Percentiles rank a stretch among this genome's conserved stretches.
phyloP scores from a whole-genome alignment of 345 rosid genomes.

The Eucalyptus sp. region DNA sequence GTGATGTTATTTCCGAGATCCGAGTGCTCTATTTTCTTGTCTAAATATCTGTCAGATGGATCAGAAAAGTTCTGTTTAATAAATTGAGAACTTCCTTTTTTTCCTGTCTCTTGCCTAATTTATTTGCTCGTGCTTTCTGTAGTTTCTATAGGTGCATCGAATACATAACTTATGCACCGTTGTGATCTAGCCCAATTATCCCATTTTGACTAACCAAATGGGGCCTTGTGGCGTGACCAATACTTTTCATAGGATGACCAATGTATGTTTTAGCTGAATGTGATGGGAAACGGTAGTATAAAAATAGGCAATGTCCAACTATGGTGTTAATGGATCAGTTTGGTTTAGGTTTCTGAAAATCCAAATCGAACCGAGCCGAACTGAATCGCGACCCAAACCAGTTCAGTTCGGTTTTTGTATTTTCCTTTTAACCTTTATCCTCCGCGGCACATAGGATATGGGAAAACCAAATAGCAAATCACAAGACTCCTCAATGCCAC shows the following conservation, averaged over 20 bases:
- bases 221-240: no score
- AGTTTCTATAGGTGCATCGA: not conserved
- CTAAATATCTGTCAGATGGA: not conserved
- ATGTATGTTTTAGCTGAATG: no score
- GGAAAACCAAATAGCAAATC: not conserved
- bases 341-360: accelerated
- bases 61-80: no score
- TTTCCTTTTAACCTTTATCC: not conserved
- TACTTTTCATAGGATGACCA: no score
- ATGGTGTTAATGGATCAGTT: no score
- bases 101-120: not conserved
- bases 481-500: not conserved
- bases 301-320: no score
- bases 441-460: not conserved
- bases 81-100: no score
- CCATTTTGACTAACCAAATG: no score
- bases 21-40: not conserved
- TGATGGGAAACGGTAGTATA: no score
- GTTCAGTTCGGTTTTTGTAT: no score
- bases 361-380: accelerated
- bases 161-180: not conserved
- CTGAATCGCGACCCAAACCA: accelerated
- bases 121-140: not conserved
- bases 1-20: not conserved
- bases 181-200: not conserved